Evolutionary conservation across 2,329 filamentous ascomycete genomes (phyloP).

Genomic region (Sclerotinia subarctica): DNA sequence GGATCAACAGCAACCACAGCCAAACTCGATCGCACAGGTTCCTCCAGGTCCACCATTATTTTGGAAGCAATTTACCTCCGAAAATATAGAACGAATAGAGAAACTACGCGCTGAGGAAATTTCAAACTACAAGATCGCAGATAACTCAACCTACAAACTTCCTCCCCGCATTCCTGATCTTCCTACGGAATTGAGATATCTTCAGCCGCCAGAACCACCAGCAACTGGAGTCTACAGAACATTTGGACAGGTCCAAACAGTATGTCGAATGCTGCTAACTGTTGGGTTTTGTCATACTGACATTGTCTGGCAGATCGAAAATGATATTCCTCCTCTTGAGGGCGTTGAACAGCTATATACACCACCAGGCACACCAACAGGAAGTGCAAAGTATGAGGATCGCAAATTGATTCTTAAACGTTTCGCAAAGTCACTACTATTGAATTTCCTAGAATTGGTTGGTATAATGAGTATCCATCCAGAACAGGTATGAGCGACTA

Average conservation of each 20-base stretch:
- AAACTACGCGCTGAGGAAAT: constrained; percentile 42
- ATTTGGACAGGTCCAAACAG: constrained; percentile 67
- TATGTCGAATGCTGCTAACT: constrained; percentile 36
- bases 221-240: constrained; percentile 66
- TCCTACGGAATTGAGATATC: constrained; percentile 62
- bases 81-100: constrained; percentile 63
- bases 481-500: constrained; percentile 43
- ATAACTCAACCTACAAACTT: constrained; percentile 31
- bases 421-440: constrained; percentile 76
- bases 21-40: constrained; percentile 54
- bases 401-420: constrained; percentile 68
- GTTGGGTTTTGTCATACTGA: background rate
- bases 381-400: constrained; percentile 55
- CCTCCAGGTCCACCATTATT: constrained; percentile 88
- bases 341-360: constrained; percentile 68
- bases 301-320: constrained; percentile 46
- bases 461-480: constrained; percentile 69
- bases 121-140: constrained; percentile 1
- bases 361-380: constrained; percentile 32
- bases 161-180: constrained; percentile 34
- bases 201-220: constrained; percentile 79
- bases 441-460: constrained; percentile 84
- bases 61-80: constrained; percentile 80
- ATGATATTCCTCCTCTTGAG: constrained; percentile 63
- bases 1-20: constrained; percentile 42